Conservation (phyloP, 2,329 filamentous ascomycete genomes). For the Ophiocordyceps camponoti-floridani region DNA sequence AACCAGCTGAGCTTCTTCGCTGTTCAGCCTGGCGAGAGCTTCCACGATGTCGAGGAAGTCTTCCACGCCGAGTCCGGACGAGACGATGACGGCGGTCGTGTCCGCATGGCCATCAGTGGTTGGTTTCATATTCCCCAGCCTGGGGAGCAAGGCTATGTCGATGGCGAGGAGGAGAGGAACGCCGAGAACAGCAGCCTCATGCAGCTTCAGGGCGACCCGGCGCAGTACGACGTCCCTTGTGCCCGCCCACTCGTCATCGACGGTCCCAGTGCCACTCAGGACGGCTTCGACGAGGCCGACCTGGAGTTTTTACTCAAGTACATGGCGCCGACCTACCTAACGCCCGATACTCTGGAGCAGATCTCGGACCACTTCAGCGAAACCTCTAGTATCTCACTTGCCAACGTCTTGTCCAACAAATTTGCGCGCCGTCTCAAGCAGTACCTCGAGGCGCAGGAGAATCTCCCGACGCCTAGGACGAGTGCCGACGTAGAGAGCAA, state of each 20-base stretch:
- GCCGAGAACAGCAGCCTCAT: constrained; percentile 80
- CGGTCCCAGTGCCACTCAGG: constrained; percentile 24
- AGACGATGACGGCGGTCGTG: constrained; percentile 52
- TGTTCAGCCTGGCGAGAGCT: constrained; percentile 95
- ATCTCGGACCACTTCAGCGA: constrained; percentile 65
- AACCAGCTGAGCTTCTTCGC: constrained; percentile 98
- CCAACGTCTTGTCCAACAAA: constrained; percentile 59
- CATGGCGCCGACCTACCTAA: constrained; percentile 77
- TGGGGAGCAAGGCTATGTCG: constrained; percentile 80
- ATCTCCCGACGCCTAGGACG: constrained; percentile 22
- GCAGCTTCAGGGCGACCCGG: constrained; percentile 81
- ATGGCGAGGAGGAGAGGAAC: constrained; percentile 75
- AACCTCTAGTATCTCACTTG: constrained; percentile 67
- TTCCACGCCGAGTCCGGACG: constrained; percentile 49
- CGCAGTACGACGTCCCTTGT: constrained; percentile 72
- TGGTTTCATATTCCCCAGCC: constrained; percentile 98
- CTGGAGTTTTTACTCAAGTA: constrained; percentile 83
- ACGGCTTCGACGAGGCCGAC: constrained; percentile 55
- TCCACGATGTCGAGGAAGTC: constrained; percentile 97
- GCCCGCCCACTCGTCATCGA: constrained; percentile 32
- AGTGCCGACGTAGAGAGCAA: constrained; percentile 39
- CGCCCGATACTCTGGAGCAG: constrained; percentile 75
- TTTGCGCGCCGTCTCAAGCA: constrained; percentile 56
- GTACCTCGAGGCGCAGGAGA: constrained; percentile 52
- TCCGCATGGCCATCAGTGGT: constrained; percentile 94